phyloP scores from a whole-genome alignment of 1,284 basidiomycete species.

The Xerocomus minutiporus region DNA sequence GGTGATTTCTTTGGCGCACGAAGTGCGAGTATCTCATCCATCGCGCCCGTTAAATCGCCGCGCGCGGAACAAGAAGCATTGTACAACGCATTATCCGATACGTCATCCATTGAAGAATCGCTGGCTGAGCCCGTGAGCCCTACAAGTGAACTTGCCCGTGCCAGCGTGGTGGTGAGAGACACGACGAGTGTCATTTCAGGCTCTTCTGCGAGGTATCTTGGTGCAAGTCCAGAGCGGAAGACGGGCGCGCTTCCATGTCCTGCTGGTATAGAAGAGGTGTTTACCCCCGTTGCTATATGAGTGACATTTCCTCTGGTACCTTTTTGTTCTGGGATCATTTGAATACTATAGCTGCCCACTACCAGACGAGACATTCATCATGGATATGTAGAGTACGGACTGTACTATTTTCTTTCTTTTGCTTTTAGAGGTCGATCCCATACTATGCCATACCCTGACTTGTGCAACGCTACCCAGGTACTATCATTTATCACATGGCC shows the following conservation, averaged over 20 bases:
- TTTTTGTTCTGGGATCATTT: slow-evolving; percentile 13
- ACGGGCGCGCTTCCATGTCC: slow-evolving; percentile 8
- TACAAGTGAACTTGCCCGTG: slow-evolving; percentile 37
- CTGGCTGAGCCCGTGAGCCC: slow-evolving; percentile 53
- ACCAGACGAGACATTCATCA: not conserved
- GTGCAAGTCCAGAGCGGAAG: slow-evolving; percentile 30
- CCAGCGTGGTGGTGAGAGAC: slow-evolving; percentile 37
- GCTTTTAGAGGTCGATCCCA: slow-evolving; percentile 22
- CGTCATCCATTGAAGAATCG: slow-evolving; percentile 45
- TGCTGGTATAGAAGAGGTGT: slow-evolving; percentile 16
- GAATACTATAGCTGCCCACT: slow-evolving; percentile 12
- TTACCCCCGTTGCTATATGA: slow-evolving; percentile 32
- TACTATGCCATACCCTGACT: not conserved
- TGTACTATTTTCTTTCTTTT: slow-evolving; percentile 21
- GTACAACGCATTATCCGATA: slow-evolving; percentile 47
- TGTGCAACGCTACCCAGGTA: not conserved
- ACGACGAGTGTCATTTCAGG: slow-evolving; percentile 29
- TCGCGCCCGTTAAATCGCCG: slow-evolving; percentile 28
- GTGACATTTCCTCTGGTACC: slow-evolving; percentile 13
- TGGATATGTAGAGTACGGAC: slow-evolving; percentile 23
- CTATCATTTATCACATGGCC: no score
- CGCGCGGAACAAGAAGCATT: slow-evolving; percentile 39
- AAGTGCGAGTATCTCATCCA: slow-evolving; percentile 46
- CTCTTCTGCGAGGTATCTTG: slow-evolving; percentile 27
- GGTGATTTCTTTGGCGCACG: slow-evolving; percentile 64